These are phyloP conservation scores for Cicer chorassanicum DNA, from an alignment of 306 rosid species.

Conservation along the genomic window DNA sequence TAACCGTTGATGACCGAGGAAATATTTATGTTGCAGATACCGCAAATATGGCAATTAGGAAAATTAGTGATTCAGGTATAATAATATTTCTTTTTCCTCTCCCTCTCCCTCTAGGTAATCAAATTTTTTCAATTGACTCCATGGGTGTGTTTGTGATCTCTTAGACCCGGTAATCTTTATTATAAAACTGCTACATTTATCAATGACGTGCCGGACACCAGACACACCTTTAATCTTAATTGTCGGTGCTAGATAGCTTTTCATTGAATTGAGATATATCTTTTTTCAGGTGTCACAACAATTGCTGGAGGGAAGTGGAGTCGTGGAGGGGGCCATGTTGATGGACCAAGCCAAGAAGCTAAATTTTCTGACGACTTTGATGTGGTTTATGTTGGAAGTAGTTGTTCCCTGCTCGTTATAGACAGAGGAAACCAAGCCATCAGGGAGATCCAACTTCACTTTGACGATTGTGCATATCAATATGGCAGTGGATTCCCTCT, in stretches of 20 bases:
- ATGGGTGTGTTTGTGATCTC: background rate
- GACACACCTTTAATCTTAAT: too few species aligned
- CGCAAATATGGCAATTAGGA: slow-evolving; percentile 86
- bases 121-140: background rate
- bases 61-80: slow-evolving; percentile 84
- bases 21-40: slow-evolving; percentile 91
- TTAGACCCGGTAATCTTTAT: background rate
- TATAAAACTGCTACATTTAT: slow-evolving; percentile 20
- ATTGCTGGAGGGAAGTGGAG: slow-evolving; percentile 91
- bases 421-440: slow-evolving; percentile 88
- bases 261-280: slow-evolving; percentile 39
- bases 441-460: slow-evolving; percentile 89
- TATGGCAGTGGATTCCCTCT: slow-evolving; percentile 88
- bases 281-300: slow-evolving; percentile 76
- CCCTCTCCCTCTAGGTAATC: background rate
- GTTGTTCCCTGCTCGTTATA: slow-evolving; percentile 82
- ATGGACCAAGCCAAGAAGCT: slow-evolving; percentile 94
- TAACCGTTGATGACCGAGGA: slow-evolving; percentile 90
- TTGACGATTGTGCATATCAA: slow-evolving; percentile 93
- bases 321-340: slow-evolving; percentile 81
- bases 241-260: background rate
- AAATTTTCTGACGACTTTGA: slow-evolving; percentile 91
- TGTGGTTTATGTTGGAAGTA: slow-evolving; percentile 88
- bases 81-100: slow-evolving; percentile 1
- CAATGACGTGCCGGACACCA: too few species aligned